Percentiles rank a stretch among this genome's conserved stretches.
phyloP scores from a whole-genome alignment of 1,139 yeast species.

The Zygoascus sp. region DNA sequence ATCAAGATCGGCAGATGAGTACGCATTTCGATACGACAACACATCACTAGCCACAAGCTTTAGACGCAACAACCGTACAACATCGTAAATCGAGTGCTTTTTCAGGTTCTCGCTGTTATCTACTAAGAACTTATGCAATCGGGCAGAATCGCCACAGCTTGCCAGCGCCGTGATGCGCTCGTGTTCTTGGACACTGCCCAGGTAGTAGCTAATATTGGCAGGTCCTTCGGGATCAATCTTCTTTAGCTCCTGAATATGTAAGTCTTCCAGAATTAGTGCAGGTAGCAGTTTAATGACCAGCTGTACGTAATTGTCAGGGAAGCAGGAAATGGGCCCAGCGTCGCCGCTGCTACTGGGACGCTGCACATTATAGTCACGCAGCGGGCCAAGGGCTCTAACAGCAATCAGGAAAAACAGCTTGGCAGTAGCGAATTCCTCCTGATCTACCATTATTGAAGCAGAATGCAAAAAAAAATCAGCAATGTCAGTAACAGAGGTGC shows the following conservation, averaged over 20 bases:
- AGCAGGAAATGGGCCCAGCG: background rate
- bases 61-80: background rate
- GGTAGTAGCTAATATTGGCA: background rate
- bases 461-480: conserved; percentile 7
- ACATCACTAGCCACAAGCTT: background rate
- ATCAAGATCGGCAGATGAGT: background rate
- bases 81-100: background rate
- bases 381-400: conserved; percentile 1
- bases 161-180: background rate
- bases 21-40: background rate
- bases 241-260: background rate
- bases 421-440: conserved; percentile 1
- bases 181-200: background rate
- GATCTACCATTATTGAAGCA: conserved; percentile 3
- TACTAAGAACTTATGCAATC: background rate
- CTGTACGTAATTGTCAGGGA: background rate
- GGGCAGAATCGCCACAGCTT: background rate
- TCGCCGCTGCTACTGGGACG: background rate
- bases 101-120: background rate
- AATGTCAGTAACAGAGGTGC: background rate
- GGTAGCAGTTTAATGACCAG: background rate
- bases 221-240: background rate
- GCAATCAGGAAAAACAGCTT: conserved; percentile 1
- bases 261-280: background rate
- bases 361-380: conserved; percentile 1